Percentiles rank a stretch among this genome's conserved stretches.
Evolutionary conservation across 768 basidiomycete species (phyloP).

Genomic region (Lentinula aciculospora): DNA sequence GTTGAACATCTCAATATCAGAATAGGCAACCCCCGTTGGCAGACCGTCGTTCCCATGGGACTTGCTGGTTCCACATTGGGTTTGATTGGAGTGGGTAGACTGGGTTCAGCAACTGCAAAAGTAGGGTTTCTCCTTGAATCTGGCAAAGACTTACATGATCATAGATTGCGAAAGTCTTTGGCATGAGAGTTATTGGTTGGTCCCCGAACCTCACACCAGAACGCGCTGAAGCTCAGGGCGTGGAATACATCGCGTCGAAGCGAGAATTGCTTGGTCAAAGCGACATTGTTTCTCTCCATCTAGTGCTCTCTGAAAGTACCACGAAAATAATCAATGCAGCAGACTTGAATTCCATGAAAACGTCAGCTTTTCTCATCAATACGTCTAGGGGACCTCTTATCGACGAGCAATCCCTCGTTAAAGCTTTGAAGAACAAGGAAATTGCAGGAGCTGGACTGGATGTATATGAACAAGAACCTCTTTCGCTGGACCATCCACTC

Average conservation of each 20-base stretch:
- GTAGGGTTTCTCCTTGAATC: constrained; percentile 21
- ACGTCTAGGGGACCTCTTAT: constrained; percentile 63
- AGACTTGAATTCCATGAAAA: constrained; percentile 52
- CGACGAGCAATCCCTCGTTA: constrained; percentile 49
- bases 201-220: constrained; percentile 58
- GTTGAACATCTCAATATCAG: constrained; percentile 46
- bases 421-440: constrained; percentile 34
- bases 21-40: constrained; percentile 45
- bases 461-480: constrained; percentile 63
- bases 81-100: constrained; percentile 53
- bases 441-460: constrained; percentile 62
- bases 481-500: constrained; percentile 51
- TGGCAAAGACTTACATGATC: background rate
- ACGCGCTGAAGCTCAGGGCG: constrained; percentile 39
- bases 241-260: constrained; percentile 42
- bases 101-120: constrained; percentile 48
- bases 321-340: constrained; percentile 38
- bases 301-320: constrained; percentile 50
- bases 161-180: constrained; percentile 56
- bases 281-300: constrained; percentile 58
- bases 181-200: constrained; percentile 59
- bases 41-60: constrained; percentile 42
- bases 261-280: constrained; percentile 46
- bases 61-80: constrained; percentile 53
- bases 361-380: constrained; percentile 56